Evolutionary conservation across 108 stramenopile species (phyloP), one percentile per base, ranked within the genome.

Genomic region (Skeletonema menzelii): DNA sequence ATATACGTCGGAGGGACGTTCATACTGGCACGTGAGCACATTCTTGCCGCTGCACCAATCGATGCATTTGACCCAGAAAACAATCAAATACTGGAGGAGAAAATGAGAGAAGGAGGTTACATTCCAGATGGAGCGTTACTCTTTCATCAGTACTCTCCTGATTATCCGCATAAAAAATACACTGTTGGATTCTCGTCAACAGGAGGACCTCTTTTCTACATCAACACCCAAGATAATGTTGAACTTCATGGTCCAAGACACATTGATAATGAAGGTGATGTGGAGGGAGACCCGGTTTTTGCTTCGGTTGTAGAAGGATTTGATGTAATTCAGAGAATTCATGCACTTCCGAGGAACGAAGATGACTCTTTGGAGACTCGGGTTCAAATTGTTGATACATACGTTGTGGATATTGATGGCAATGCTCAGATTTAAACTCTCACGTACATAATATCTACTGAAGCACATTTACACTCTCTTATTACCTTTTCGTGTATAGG

Each of bases 221-320:
- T 98, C 63, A 94, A 93, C 61, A 88, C 83, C 28, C 81, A 84
- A 30, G 95, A 98, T 70, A 98, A 98, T 70, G 79, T 83, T 11
- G 64, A 82, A 27, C 81, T 79, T 32, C 95, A 97, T 72, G 86
- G 84, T 1, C 77, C 82, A 34, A 61, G 37, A 14, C 62, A 68
- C 61, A 32, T 24, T 14, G 67, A 68, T 17, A 27, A 63, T 26
- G 67, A 37, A 22, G 34, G 35, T 38, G 32, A 65, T 38, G 31
- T 24, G 32, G 76, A 27, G n/a, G 86, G 81, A 28, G 87, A 89
- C 59, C 83, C 90, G 8, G 88, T 86, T 69, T 94, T 94, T 86
- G 93, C 71, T n/a, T 80, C 69, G 60, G 66, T 91, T 24, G 81
- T 91, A 13, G 63, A 74, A 26, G 93, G 93, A 8, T 75, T 88